phyloP scores from a whole-genome alignment of 305 asterid genomes.

The Rubia occidens region DNA sequence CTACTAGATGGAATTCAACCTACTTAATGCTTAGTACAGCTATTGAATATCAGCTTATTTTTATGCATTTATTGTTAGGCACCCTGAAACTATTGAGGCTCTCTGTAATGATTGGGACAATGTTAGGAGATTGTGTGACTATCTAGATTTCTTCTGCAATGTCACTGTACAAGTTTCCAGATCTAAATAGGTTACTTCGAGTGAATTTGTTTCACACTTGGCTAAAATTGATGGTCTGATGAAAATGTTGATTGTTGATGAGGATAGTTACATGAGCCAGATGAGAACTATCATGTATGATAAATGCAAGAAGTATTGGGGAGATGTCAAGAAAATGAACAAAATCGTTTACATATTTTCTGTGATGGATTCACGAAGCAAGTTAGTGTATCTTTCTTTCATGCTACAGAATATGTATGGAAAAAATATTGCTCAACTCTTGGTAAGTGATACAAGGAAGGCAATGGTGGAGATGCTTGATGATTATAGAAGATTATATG shows the following conservation, averaged over 20 bases:
- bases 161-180: not conserved
- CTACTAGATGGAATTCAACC: no score
- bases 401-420: not conserved
- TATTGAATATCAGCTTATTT: no score
- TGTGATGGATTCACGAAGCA: not conserved
- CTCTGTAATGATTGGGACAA: not conserved
- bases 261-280: not conserved
- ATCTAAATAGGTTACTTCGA: not conserved
- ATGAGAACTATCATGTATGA: not conserved
- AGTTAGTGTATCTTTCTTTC: not conserved
- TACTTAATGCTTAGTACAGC: no score
- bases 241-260: not conserved
- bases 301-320: not conserved
- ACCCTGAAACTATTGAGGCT: not conserved
- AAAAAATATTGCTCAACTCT: not conserved
- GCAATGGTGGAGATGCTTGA: not conserved
- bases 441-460: not conserved
- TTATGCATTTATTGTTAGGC: not conserved
- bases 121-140: not conserved
- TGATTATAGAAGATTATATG: not conserved
- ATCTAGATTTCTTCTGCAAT: not conserved
- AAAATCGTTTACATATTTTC: not conserved
- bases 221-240: not conserved
- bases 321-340: not conserved
- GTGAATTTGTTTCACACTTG: not conserved